Evolutionary conservation across 2,329 filamentous ascomycete species (phyloP).

Genomic region (Dothistroma septosporum): DNA sequence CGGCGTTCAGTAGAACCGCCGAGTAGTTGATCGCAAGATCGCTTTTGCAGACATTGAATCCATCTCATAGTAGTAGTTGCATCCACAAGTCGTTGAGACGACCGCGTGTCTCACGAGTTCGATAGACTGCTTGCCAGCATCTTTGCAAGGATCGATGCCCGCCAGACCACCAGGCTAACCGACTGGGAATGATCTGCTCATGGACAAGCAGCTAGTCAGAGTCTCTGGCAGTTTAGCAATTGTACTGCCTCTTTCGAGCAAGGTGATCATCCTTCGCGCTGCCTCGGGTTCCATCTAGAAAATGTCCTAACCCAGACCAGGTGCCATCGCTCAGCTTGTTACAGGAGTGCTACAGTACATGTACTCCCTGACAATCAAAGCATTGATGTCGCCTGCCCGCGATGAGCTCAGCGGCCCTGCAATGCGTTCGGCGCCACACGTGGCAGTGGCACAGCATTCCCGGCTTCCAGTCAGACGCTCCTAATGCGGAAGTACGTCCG

Average conservation of each 20-base stretch:
- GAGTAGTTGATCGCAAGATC: neutral
- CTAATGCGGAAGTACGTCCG: conserved; percentile 18
- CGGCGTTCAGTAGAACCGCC: conserved; percentile 5
- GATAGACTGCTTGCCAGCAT: neutral
- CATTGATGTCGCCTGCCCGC: neutral
- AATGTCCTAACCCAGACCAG: neutral
- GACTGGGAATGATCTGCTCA: neutral
- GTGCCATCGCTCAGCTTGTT: too few species aligned
- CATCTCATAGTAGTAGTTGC: neutral
- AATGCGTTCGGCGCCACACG: neutral
- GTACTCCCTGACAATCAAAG: neutral
- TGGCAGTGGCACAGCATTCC: conserved; percentile 6
- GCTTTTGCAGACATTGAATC: neutral
- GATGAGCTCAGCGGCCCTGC: neutral
- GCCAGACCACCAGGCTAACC: neutral
- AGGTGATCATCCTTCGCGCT: neutral
- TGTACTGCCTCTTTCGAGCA: neutral
- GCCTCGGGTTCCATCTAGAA: neutral
- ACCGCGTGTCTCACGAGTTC: neutral
- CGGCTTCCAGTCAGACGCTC: conserved; percentile 5
- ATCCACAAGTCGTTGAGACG: neutral
- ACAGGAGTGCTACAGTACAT: too few species aligned
- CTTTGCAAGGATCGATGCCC: neutral
- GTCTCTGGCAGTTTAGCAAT: neutral
- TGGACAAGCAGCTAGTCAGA: neutral